Evolutionary conservation across 2,329 filamentous ascomycete genomes (phyloP).

Genomic region (Aspergillus tubingensis): DNA sequence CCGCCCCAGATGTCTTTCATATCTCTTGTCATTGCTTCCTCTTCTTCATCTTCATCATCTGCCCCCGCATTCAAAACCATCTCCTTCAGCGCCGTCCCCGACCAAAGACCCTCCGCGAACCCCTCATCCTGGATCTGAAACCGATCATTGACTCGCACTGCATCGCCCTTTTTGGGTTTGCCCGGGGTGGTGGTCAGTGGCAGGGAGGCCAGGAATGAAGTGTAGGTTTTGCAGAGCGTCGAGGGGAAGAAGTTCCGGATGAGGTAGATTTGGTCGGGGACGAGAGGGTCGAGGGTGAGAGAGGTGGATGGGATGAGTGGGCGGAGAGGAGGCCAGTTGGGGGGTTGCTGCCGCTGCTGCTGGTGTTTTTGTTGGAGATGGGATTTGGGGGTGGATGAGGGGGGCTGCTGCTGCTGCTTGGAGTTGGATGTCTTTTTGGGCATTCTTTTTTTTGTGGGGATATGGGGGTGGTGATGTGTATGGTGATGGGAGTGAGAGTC

Average conservation of each 20-base stretch:
- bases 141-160: conserved; percentile 83
- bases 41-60: conserved; percentile 14
- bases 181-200: conserved; percentile 76
- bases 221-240: conserved; percentile 73
- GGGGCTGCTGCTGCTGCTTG: conserved; percentile 9
- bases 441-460: conserved; percentile 20
- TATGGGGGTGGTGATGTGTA: not conserved
- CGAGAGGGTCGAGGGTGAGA: conserved; percentile 60
- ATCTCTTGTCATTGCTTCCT: conserved; percentile 17
- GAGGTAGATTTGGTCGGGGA: conserved; percentile 70
- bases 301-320: conserved; percentile 67
- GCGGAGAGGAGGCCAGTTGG: conserved; percentile 71
- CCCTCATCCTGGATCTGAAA: conserved; percentile 75
- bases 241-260: conserved; percentile 74
- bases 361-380: conserved; percentile 16
- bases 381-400: conserved; percentile 11
- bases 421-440: conserved; percentile 24
- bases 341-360: conserved; percentile 32
- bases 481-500: not conserved
- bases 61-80: conserved; percentile 39
- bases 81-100: conserved; percentile 70
- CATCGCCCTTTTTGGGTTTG: conserved; percentile 76
- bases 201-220: conserved; percentile 69
- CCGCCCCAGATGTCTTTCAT: conserved; percentile 65
- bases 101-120: conserved; percentile 78